Conservation (phyloP, 2,329 filamentous ascomycete genomes). For the Metarhizium anisopliae region DNA sequence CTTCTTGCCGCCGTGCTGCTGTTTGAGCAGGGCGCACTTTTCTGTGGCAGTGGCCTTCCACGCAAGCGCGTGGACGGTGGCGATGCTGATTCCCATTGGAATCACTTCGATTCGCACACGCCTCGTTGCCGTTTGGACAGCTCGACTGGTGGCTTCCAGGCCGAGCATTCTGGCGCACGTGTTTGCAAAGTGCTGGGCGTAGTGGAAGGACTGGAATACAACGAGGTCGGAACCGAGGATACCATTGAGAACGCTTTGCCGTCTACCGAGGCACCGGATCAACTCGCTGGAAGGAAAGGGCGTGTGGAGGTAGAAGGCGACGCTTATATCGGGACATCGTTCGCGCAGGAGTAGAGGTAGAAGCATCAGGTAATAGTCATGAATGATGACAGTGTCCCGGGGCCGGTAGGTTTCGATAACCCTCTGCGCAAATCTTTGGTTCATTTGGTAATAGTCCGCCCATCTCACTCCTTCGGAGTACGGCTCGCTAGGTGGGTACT, state of each 20-base stretch:
- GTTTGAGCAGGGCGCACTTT: slow-evolving; percentile 61
- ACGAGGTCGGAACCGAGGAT: slow-evolving; percentile 84
- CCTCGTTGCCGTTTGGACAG: slow-evolving; percentile 69
- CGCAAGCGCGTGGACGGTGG: slow-evolving; percentile 63
- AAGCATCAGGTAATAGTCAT: slow-evolving; percentile 88
- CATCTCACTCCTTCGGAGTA: slow-evolving; percentile 70
- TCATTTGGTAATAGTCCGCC: slow-evolving; percentile 90
- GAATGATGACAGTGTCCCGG: slow-evolving; percentile 82
- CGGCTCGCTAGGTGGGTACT: slow-evolving; percentile 79
- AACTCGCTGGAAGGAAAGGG: slow-evolving; percentile 96
- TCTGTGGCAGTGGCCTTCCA: slow-evolving; percentile 63
- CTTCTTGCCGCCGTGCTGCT: slow-evolving; percentile 75
- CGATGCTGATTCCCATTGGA: slow-evolving; percentile 63
- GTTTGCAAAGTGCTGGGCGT: slow-evolving; percentile 85
- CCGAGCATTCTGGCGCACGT: slow-evolving; percentile 84
- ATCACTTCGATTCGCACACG: slow-evolving; percentile 3
- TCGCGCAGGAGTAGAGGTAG: slow-evolving; percentile 82
- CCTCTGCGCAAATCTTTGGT: slow-evolving; percentile 80
- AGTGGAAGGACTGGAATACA: slow-evolving; percentile 90
- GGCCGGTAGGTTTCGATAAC: slow-evolving; percentile 83
- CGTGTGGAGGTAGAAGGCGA: slow-evolving; percentile 86
- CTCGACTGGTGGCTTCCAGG: slow-evolving; percentile 71
- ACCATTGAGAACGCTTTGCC: slow-evolving; percentile 83
- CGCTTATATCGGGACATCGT: slow-evolving; percentile 76
- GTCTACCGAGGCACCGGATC: slow-evolving; percentile 73